Base-by-base conservation (phyloP, 768 basidiomycete genomes). In the Boletales sp. region DNA sequence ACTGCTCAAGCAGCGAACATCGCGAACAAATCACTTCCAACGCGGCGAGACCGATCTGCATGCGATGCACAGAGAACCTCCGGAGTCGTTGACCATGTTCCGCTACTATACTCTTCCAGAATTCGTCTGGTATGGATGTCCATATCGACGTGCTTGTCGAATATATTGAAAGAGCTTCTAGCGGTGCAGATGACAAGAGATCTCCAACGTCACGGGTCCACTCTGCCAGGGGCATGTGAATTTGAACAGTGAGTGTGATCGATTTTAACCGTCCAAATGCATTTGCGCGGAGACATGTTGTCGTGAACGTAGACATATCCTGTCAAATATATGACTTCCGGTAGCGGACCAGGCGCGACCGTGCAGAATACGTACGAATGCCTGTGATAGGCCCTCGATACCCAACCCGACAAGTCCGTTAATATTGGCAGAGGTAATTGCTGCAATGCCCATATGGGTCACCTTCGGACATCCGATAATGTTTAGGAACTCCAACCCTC, bases 391-490 rank as follows among this genome's bases (percentile, higher is more conserved):
- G 12, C 77, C 78, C 61, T 91, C 86, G 10, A 92, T 68, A 8
- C 77, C 76, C 5, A 90, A 69, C 2, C 71, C 72, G 5, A 73
- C 44, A 8, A 91, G 70, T 3, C 84, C 81, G 6, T 40, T 63
- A 35, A 55, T 52, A 48, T 74, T 84, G 18, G 63, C 51, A 4
- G 72, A 70, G 1, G 86, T 58, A 13, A 88, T 52, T 3, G 77
- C 70, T 61, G 69, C 75, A 2, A 89, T 66, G 1, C 87, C 85
- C 9, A 53, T 53, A 43, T 89, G 76, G 1, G 84, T 86, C 21
- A 90, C 80, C 58, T 76, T 86, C 2, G 77, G 73, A 61, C 88
- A 91, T 17, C 88, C 89, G 1, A 79, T 75, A 12, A 92, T 65
- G 45, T 78, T 72, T 4, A 91, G 58, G 36, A 80, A 73, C 39